Base-by-base conservation (phyloP, 208 protist species). In the Trypanosoma scelopori region DNA sequence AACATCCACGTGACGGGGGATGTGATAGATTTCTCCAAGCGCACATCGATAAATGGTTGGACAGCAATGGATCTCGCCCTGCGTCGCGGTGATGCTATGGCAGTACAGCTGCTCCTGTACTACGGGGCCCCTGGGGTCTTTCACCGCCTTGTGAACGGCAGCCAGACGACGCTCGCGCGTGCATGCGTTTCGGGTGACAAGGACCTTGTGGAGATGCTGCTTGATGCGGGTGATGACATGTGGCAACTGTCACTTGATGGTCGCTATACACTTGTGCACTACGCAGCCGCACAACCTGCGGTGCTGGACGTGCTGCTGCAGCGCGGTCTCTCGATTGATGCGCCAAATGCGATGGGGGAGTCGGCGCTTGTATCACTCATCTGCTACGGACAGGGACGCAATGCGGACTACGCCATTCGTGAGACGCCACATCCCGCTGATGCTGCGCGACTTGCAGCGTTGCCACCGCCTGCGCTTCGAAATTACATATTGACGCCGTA, bases 181-280 rank as follows among this genome's bases (percentile, higher is more conserved):
- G 88, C 88, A 22, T 91, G 85, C 55, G 25, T 68, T 5, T 55
- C 22, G 0, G 88, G 88, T 12, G 75, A 92, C 47, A 70, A 79
- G 12, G 78, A 76, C 22, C 58, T 71, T 11, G 81, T 87, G 4
- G 88, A 94, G 66, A 18, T 47, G 22, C 65, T 94, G 20, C 77
- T 94, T 35, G 69, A 81, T 47, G 74, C 78, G 1, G 88, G 88
- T 5, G 88, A 87, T 50, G 25, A 58, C 12, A 57, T 87, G 27
- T 59, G 50, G 32, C 76, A 86, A 55, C 64, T 95, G 22, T 92
- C 85, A 12, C 35, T 70, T 3, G 87, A 95, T 50, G 90, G 90
- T 2, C 84, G 81, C 20, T 95, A 95, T 73, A 92, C 90, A 9
- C 78, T 95, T 7, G 78, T 95, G 12, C 90, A 95, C 73, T 92